Base-by-base conservation (phyloP, 768 basidiomycete genomes). In the Phallus indusiatus region DNA sequence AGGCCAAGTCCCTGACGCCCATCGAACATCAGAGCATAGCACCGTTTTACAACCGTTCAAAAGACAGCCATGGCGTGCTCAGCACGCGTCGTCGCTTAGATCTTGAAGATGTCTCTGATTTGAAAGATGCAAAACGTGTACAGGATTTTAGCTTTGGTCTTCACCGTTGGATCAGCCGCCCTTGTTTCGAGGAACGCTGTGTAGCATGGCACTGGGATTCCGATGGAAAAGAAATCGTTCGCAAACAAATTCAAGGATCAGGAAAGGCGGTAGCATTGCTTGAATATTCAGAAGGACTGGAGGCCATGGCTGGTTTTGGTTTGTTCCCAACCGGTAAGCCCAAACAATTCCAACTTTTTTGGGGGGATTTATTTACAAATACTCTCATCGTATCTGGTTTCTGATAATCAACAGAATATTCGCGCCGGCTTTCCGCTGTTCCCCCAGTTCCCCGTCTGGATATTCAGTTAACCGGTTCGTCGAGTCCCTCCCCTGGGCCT, bases 161-260 rank as follows among this genome's bases (percentile, higher is more conserved):
- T 50, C 77, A 76, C 47, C 77, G 72, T n/a, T 91, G 89, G 89
- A 75, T 81, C 61, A 73, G 76, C 37, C 84, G 88, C 3, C 83
- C 85, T 22, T 85, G 85, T 67, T 90, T 88, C 68, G 88, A 91
- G 69, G 86, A 90, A 58, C 76, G 87, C 34, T 72, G 79, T 62
- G 70, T 74, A 24, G 73, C 87, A 4, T 86, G 83, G 74, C 58
- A 34, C 21, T 36, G 57, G 51, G 28, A 69, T 78, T 12, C 74
- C 75, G 3, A 66, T 70, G 21, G 74, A 74, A 18, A 72, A 67
- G 17, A 74, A 68, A 12, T 68, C 36, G 68, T 69, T 17, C 62
- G 67, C 52, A 62, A 66, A 34, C 75, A 72, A 17, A 76, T 86
- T 50, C 65, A 74, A 34, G 78, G 83, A 54, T 72, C 77, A 17